Base-by-base conservation (phyloP, 2,329 filamentous ascomycete genomes). In the Aspergillus melleus region DNA sequence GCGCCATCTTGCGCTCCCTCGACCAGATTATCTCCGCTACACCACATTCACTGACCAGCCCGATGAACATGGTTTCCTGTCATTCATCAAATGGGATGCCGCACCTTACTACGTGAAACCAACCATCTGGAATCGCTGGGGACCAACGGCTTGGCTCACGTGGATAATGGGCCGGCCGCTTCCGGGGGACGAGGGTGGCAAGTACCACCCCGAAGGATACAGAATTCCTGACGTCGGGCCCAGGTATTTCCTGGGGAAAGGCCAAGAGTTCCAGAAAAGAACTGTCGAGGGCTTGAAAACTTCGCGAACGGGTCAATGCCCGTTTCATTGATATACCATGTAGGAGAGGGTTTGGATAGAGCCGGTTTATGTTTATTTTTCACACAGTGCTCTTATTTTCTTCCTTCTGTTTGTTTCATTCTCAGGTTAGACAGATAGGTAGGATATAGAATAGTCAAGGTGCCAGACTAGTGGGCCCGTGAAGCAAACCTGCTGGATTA, bases 61-160 rank as follows among this genome's bases (percentile, higher is more conserved):
- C 0, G 83, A 90, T 10, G 74, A 80, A 30, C 82, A 84, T 0
- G 83, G 84, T 0, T 82, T 83, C 3, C 81, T 86, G 62, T 79
- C 81, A 55, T 71, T 76, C 67, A 71, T 76, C 0, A 65, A 78
- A 42, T 90, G 86, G 74, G 80, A 87, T 26, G 83, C 85, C 11
- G 83, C 86, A 51, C 89, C 89, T 2, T 90, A 84, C 74, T 91
- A 90, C 72, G 79, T 84, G 24, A 80, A 83, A 61, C 80, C 81
- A 29, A 88, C 83, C 0, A 72, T 84, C 46, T 85, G 81, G 84
- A 85, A 82, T 67, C 84, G 85, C 60, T 91, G 84, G 86, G 85
- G 84, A 2, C 87, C 82, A 0, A 72, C 73, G 60, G 86, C 81
- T 0, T 81, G 81, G 79, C 59, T 84, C 11, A 80, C 76, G 29